A percentile compares a stretch with the other conserved stretches of the same genome.
Evolutionary conservation across 1,139 yeast species (phyloP).

Genomic region (Yamadazyma atmosphaerica): DNA sequence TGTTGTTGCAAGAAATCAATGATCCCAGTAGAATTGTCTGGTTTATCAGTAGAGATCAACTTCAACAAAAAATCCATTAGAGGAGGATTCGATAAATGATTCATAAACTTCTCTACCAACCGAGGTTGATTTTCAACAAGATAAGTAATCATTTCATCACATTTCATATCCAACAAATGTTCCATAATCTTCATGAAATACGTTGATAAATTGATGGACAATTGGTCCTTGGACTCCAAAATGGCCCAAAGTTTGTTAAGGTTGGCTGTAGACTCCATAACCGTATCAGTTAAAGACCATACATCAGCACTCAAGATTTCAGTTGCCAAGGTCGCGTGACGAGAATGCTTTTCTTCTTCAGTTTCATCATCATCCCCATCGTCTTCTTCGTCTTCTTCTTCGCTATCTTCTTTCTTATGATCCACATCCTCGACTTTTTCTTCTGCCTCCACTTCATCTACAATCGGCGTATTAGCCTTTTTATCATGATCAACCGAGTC

Average conservation of each 20-base stretch:
- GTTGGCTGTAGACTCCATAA: slow-evolving; percentile 71
- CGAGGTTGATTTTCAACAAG: slow-evolving; percentile 61
- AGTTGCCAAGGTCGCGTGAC: slow-evolving; percentile 85
- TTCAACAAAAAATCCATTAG: slow-evolving; percentile 80
- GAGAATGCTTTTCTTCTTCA: slow-evolving; percentile 54
- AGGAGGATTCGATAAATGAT: slow-evolving; percentile 82
- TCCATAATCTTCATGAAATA: slow-evolving; percentile 95
- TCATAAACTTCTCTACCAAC: slow-evolving; percentile 68
- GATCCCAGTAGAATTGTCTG: slow-evolving; percentile 75
- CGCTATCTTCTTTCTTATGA: slow-evolving; percentile 12
- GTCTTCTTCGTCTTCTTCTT: slow-evolving; percentile 20
- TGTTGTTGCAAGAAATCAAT: slow-evolving; percentile 70
- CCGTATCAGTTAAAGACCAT: slow-evolving; percentile 91
- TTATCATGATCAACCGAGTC: slow-evolving; percentile 15
- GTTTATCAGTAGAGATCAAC: slow-evolving; percentile 76
- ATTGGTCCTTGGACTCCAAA: slow-evolving; percentile 55
- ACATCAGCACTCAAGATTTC: slow-evolving; percentile 91
- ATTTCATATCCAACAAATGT: slow-evolving; percentile 86
- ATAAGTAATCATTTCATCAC: slow-evolving; percentile 75
- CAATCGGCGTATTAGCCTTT: slow-evolving; percentile 1
- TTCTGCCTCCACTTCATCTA: slow-evolving; percentile 1
- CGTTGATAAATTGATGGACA: slow-evolving; percentile 77
- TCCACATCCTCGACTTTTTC: slow-evolving; percentile 5
- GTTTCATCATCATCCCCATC: slow-evolving; percentile 35
- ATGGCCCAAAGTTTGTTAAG: slow-evolving; percentile 77